Base-by-base conservation (phyloP, 495 filamentous ascomycete genomes). In the Amorphotheca resinae region DNA sequence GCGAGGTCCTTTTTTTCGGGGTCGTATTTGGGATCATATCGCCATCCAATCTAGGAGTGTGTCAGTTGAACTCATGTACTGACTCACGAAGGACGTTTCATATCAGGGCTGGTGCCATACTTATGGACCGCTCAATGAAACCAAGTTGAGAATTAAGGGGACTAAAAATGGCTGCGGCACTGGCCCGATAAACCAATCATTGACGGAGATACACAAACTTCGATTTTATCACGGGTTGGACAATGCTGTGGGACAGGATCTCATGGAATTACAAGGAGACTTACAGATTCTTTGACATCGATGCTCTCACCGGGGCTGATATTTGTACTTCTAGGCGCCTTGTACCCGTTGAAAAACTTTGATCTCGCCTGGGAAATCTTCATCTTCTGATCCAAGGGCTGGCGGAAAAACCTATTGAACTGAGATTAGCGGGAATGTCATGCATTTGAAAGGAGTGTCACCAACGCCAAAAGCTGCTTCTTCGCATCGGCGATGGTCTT, bases 11-110 rank as follows among this genome's bases (percentile, higher is more conserved):
- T 55, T 36, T 61, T 53, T 17, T 58, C 61, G 22, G 67, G 70
- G 38, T 73, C 69, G 34, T 65, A 62, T 11, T 56, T 50, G 0
- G 68, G 64, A 30, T 61, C 57, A 42, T 73, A 73, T 30, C 65
- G 59, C 46, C 49, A 56, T 0, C 38, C 44, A 23, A 56, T 44
- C 52, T 54, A 17, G 25, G 25, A n/a, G 15, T n/a, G 12, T 16
- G 16, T 33, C 15, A 18, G 37, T 45, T 28, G 16, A 20, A n/a
- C n/a, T n/a, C n/a, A n/a, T n/a, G n/a, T n/a, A n/a, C n/a, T n/a
- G n/a, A n/a, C n/a, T n/a, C n/a, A n/a, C n/a, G n/a, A n/a, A n/a
- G n/a, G n/a, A n/a, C n/a, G n/a, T n/a, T n/a, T n/a, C n/a, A n/a
- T n/a, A n/a, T n/a, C n/a, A n/a, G n/a, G n/a, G n/a, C n/a, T n/a